phyloP scores from a whole-genome alignment of 768 basidiomycete genomes.

The Pleurotus giganteus region DNA sequence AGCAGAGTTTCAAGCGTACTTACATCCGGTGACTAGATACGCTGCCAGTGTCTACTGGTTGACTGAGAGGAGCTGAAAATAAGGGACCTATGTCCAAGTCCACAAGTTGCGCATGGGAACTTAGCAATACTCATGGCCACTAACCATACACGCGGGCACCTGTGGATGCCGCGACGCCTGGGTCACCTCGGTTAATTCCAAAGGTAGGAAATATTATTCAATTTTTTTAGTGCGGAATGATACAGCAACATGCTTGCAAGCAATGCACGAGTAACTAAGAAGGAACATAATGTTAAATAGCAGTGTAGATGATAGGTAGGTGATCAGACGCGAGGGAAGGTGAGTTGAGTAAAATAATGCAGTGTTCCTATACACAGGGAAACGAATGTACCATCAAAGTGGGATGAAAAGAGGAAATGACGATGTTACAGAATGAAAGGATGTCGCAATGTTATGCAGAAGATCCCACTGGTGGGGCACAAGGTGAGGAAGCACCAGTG shows the following conservation, averaged over 20 bases:
- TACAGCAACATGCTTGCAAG: slow-evolving; percentile 10
- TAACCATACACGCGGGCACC: too few relatives aligned
- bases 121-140: too few relatives aligned
- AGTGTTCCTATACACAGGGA: not conserved
- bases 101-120: too few relatives aligned
- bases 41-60: too few relatives aligned
- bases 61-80: too few relatives aligned
- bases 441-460: not conserved
- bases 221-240: too few relatives aligned
- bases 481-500: not conserved
- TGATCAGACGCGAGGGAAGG: not conserved
- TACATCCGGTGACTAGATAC: too few relatives aligned
- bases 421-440: not conserved
- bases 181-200: too few relatives aligned
- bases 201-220: too few relatives aligned
- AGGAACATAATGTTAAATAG: slow-evolving; percentile 10
- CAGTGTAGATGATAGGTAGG: slow-evolving; percentile 1
- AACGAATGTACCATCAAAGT: not conserved
- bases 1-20: too few relatives aligned
- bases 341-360: not conserved
- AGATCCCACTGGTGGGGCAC: not conserved
- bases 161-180: too few relatives aligned
- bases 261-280: slow-evolving; percentile 9
- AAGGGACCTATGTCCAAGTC: too few relatives aligned
- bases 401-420: not conserved